Conservation (phyloP, 139 green algal genomes). For the Chlamydomonas schloesseri region DNA sequence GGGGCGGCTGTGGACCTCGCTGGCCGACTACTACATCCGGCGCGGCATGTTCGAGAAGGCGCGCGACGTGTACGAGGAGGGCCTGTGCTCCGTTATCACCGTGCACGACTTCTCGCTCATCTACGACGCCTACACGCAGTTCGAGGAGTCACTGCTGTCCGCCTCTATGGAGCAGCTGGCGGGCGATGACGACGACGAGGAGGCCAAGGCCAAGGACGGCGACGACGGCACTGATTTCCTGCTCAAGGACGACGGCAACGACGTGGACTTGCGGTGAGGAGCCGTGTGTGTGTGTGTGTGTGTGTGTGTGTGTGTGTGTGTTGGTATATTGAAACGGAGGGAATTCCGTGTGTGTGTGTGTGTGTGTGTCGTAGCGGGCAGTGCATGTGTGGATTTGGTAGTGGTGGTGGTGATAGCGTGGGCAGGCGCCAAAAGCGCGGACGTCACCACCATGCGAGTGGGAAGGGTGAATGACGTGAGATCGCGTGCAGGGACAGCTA, state of each 20-base stretch:
- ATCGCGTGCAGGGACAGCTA: no score
- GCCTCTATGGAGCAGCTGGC: slow-evolving; percentile 83
- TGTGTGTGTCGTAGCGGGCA: no score
- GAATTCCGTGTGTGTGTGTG: no score
- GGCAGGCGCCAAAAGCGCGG: no score
- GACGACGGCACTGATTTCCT: slow-evolving; percentile 77
- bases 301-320: no score
- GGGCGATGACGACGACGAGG: slow-evolving; percentile 53
- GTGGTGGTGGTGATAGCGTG: no score
- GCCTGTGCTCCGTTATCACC: slow-evolving; percentile 85
- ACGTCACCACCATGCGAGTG: no score
- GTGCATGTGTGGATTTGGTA: no score
- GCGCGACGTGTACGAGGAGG: slow-evolving; percentile 98
- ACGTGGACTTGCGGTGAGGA: slow-evolving; percentile 91
- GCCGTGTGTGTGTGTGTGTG: no score
- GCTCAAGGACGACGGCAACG: slow-evolving; percentile 82
- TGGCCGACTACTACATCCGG: slow-evolving; percentile 99
- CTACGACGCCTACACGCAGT: slow-evolving; percentile 96
- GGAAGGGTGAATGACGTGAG: no score
- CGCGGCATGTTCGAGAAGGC: slow-evolving; percentile 94
- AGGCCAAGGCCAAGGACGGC: slow-evolving; percentile 43
- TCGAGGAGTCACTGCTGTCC: slow-evolving; percentile 90
- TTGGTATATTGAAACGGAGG: no score
- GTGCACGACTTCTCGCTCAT: slow-evolving; percentile 96
- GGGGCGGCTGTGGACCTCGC: slow-evolving; percentile 93